Base-by-base conservation (phyloP, 225 moss, liverwort and hornwort species). In the Physcomitrium patens region DNA sequence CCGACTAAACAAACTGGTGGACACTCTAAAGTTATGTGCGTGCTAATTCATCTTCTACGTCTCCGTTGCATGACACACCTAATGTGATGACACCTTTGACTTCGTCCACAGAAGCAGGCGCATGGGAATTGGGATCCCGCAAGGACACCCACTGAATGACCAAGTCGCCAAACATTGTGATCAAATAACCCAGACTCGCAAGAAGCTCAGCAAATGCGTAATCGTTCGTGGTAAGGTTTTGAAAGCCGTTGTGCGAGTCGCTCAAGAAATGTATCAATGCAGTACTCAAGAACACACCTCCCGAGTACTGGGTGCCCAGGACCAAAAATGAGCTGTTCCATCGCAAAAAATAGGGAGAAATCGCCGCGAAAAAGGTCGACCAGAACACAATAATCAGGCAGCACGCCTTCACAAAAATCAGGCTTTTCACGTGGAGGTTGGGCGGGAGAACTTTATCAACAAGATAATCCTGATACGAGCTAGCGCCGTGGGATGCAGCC, bases 321-420 rank as follows among this genome's bases (percentile, higher is more conserved):
- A 87, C 75, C 27, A 89, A 68, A 55, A 91, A 89, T 48, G 85
- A 68, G 75, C 67, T 76, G 60, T 84, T 87, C 91, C 91, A 87
- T 2, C 91, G 83, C 4, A 85, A 69, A 68, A 84, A 85, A 61
- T 89, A 89, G 12, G 91, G 87, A 24, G 91, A 91, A 52, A 91
- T 13, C 3, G 87, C 89, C 23, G 51, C 77, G 3, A 72, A 0
- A 10, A 91, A 63, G 10, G 89, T 91, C 23, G 76, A 70, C 5
- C 72, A 80, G 65, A 87, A 89, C 42, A 78, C 83, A 46, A 91
- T 80, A 61, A 85, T 73, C 51, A 91, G 72, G 15, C 89, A 89
- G 24, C 83, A 87, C 10, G 87, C 69, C 59, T 91, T 89, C 72
- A 85, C 83, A 20, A 86, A 42, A 47, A 89, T 75, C 76, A 89